Evolutionary conservation across 164 flowering plant species (phyloP).

Genomic region (Nymphaea thermarum): DNA sequence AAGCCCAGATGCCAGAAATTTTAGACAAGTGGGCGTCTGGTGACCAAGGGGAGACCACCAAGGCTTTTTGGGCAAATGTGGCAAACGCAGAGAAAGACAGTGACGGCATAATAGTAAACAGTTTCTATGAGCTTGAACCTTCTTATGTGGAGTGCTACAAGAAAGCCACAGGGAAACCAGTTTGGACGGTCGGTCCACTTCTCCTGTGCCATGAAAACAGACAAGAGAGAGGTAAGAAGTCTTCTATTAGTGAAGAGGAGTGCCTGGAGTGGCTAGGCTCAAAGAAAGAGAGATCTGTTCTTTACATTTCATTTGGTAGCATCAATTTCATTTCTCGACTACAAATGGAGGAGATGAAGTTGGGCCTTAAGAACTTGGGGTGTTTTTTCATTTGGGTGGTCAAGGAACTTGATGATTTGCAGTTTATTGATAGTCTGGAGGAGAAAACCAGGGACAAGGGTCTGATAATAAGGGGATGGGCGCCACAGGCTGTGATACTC

Average conservation of each 20-base stretch:
- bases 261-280: neutral
- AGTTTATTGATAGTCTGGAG: constrained; percentile 19
- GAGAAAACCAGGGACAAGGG: constrained; percentile 16
- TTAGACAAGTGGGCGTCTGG: no score
- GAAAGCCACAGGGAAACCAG: neutral
- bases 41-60: no score
- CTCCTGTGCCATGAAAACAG: neutral
- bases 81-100: no score
- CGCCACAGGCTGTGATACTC: constrained; percentile 27
- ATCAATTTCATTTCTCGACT: neutral
- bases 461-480: constrained; percentile 27
- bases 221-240: neutral
- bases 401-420: neutral
- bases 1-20: no score
- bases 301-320: constrained; percentile 4
- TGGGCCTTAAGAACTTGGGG: neutral
- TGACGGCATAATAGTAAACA: constrained; percentile 2
- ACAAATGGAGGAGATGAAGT: constrained; percentile 1
- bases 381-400: constrained; percentile 3
- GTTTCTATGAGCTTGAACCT: constrained; percentile 2
- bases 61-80: no score
- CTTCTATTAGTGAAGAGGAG: neutral
- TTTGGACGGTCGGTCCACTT: constrained; percentile 4
- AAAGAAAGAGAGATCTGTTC: constrained; percentile 1
- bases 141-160: neutral